Base-by-base conservation (phyloP, 139 green algal genomes). In the Raphidocelis subcapitata region DNA sequence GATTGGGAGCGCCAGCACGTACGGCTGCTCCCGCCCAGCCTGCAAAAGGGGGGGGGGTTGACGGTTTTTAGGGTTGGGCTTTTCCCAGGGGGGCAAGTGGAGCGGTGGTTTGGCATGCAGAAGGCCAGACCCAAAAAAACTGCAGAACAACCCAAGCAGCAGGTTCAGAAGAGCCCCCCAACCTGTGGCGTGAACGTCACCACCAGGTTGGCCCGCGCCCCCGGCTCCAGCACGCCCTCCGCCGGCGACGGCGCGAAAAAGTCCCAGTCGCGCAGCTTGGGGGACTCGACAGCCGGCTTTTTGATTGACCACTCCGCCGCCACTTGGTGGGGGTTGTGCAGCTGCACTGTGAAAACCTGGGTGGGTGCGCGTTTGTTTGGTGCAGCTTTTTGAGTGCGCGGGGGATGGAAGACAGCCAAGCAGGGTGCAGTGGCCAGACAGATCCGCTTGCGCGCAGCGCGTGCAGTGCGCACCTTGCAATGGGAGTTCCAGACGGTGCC, bases 311-410 rank as follows among this genome's bases (percentile, higher is more conserved):
- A 95, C 32, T 95, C 88, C 49, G 78, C 81, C 14, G 83, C 72
- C 5, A 94, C 90, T 51, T 86, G 65, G 47, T 81, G 82, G 26
- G 81, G 76, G 76, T 96, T 96, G 72, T 88, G 81, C 65, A 95
- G 80, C 75, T 88, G 80, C 61, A 94, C 72, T 18, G 80, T 89
- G 63, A 90, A 84, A 23, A 90, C 84, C 75, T 82, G 70, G 28
- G 60, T n/a, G n/a, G n/a, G n/a, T n/a, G n/a, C n/a, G n/a, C n/a
- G n/a, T n/a, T n/a, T n/a, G n/a, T n/a, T n/a, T n/a, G n/a, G n/a
- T n/a, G n/a, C n/a, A n/a, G n/a, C n/a, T n/a, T n/a, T n/a, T n/a
- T n/a, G n/a, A n/a, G n/a, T n/a, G n/a, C n/a, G n/a, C n/a, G n/a
- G n/a, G n/a, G n/a, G n/a, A n/a, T n/a, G n/a, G n/a, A n/a, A n/a